Percentiles rank a stretch among this genome's conserved stretches.
These are phyloP conservation scores for Cryptosporidium felis DNA, from an alignment of 169 alveolate genomes.

Conservation along the genomic window DNA sequence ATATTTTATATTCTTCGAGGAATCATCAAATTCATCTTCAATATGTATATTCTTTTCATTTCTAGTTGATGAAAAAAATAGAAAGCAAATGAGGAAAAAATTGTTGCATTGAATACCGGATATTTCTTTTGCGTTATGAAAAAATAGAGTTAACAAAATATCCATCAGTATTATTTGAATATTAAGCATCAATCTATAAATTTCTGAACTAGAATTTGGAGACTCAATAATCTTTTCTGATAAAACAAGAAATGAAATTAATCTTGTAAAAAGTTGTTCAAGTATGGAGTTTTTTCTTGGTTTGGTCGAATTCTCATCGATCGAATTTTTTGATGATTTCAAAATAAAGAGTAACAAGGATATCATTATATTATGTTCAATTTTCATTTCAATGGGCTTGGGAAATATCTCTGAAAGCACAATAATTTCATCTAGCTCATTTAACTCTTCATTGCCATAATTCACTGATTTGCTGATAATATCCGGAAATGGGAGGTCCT, in stretches of 20 bases:
- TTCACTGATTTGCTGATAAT: neutral
- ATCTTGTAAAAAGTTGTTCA: constrained; percentile 10
- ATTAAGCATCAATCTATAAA: neutral
- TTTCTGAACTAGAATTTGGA: neutral
- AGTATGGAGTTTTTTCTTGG: neutral
- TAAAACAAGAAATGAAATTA: constrained; percentile 21
- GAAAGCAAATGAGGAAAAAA: constrained; percentile 15
- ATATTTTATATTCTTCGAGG: neutral
- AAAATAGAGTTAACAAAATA: neutral
- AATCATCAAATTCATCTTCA: constrained; percentile 12
- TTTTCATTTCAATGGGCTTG: neutral
- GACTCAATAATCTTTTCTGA: neutral
- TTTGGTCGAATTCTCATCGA: neutral
- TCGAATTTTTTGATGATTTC: neutral
- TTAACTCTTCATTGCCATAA: neutral
- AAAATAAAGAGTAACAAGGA: neutral
- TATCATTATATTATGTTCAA: neutral
- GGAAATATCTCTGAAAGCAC: neutral
- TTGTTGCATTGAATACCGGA: neutral
- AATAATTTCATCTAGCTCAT: neutral
- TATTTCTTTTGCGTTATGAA: neutral
- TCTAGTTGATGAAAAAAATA: neutral
- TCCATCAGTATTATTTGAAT: constrained; percentile 16
- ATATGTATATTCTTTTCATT: neutral
- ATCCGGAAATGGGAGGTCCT: neutral